These are phyloP conservation scores for Hypoxylon sp. DNA, from an alignment of 2,329 filamentous ascomycete species.

Conservation along the genomic window DNA sequence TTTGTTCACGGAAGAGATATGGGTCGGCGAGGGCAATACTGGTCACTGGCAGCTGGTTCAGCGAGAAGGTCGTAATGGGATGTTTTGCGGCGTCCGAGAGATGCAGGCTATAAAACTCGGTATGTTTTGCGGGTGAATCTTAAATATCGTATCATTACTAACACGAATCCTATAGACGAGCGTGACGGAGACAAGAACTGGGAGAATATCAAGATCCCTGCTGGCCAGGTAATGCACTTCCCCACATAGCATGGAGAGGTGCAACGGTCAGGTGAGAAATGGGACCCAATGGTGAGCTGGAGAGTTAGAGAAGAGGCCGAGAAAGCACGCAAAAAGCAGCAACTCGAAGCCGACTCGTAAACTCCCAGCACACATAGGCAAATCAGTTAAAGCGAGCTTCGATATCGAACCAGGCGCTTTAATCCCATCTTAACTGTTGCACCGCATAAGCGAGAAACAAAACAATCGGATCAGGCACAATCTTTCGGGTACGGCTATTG, in stretches of 20 bases:
- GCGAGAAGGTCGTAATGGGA: conserved; percentile 64
- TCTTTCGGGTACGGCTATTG: conserved; percentile 27
- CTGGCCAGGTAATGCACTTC: conserved; percentile 55
- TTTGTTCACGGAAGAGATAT: conserved; percentile 65
- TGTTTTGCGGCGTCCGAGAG: conserved; percentile 69
- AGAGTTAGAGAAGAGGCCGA: conserved; percentile 38
- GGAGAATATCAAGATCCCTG: conserved; percentile 55
- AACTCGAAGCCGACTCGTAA: conserved; percentile 27
- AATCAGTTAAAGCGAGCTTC: conserved; percentile 7
- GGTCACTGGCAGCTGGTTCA: conserved; percentile 60
- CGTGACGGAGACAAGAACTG: conserved; percentile 55
- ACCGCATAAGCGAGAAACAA: conserved; percentile 21
- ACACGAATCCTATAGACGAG: conserved; percentile 33
- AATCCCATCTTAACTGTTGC: conserved; percentile 27
- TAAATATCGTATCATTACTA: not conserved
- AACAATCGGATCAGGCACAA: conserved; percentile 27
- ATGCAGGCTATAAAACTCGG: conserved; percentile 59
- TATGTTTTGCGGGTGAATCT: conserved; percentile 19
- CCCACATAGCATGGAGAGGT: conserved; percentile 49
- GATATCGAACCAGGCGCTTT: conserved; percentile 13
- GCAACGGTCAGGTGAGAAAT: conserved; percentile 41
- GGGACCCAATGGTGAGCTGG: conserved; percentile 43
- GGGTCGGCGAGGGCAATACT: conserved; percentile 57
- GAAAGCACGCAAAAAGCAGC: conserved; percentile 40
- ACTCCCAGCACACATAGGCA: conserved; percentile 21